These are phyloP conservation scores for Cenchrus americanus DNA, from an alignment of 176 grass and related monocot species.

Conservation along the genomic window DNA sequence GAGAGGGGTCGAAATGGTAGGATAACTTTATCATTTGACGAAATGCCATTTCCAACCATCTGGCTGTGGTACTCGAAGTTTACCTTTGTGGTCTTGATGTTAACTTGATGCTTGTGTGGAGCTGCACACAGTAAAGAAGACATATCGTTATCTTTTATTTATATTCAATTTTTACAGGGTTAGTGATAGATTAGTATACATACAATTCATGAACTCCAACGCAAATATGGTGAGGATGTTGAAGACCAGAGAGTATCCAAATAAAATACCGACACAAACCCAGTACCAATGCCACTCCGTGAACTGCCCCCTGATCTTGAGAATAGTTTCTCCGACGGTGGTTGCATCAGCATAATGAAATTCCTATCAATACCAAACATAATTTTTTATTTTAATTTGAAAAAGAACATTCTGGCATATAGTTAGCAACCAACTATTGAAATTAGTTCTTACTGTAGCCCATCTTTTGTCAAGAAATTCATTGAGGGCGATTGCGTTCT, in stretches of 20 bases:
- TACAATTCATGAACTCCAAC: conserved; percentile 74
- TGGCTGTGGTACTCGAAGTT: conserved; percentile 41
- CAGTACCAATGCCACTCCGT: conserved; percentile 91
- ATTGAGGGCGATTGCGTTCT: conserved; percentile 66
- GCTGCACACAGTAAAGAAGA: conserved; percentile 55
- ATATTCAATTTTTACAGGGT: conserved; percentile 16
- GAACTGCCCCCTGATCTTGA: conserved; percentile 68
- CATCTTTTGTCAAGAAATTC: conserved; percentile 85
- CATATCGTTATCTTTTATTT: conserved; percentile 13
- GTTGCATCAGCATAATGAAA: conserved; percentile 55
- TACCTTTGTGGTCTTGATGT: conserved; percentile 38
- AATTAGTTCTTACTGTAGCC: conserved; percentile 65
- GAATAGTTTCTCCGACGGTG: conserved; percentile 74
- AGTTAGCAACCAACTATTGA: conserved; percentile 24
- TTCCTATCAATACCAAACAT: conserved; percentile 59
- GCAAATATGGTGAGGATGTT: conserved; percentile 90
- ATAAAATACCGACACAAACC: conserved; percentile 69
- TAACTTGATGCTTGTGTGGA: conserved; percentile 65
- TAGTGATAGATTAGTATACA: conserved; percentile 38
- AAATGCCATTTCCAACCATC: conserved; percentile 34
- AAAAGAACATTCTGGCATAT: background rate
- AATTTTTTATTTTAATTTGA: conserved; percentile 30
- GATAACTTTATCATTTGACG: conserved; percentile 53
- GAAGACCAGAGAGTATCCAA: conserved; percentile 73
- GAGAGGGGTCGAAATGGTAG: conserved; percentile 79